phyloP scores from a whole-genome alignment of 2,329 filamentous ascomycete genomes.

The Mycosphaerella arachidis region DNA sequence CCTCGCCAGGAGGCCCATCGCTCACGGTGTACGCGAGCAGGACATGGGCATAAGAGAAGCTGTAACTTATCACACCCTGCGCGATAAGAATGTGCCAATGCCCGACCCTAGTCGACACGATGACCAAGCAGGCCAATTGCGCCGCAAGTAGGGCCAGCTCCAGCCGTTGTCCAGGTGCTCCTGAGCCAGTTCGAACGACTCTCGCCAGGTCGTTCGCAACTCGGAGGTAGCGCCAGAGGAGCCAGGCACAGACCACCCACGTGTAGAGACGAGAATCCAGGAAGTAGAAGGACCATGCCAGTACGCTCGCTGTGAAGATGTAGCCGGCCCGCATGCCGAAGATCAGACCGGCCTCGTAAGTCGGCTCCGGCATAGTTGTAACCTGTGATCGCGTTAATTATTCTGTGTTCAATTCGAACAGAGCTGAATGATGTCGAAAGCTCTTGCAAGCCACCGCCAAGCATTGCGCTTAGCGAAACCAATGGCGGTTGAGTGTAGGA shows the following conservation, averaged over 20 bases:
- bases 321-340: background rate
- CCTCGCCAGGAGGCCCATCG: background rate
- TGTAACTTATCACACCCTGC: background rate
- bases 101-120: background rate
- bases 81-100: background rate
- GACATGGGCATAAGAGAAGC: background rate
- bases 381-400: no score
- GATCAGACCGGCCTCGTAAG: background rate
- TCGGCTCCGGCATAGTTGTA: background rate
- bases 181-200: background rate
- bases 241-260: background rate
- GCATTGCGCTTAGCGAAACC: background rate
- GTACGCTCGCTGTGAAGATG: background rate
- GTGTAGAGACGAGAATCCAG: background rate
- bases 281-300: background rate
- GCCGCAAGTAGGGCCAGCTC: background rate
- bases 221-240: background rate
- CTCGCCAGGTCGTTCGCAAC: background rate
- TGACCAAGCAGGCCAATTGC: background rate
- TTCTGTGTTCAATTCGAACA: background rate
- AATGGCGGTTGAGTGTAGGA: background rate
- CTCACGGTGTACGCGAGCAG: background rate
- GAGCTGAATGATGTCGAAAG: background rate
- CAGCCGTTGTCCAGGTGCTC: background rate
- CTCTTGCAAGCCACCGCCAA: background rate